Evolutionary conservation across 768 basidiomycete species (phyloP), one percentile per base, ranked within the genome.

Genomic region (Rhodotorula toruloides): DNA sequence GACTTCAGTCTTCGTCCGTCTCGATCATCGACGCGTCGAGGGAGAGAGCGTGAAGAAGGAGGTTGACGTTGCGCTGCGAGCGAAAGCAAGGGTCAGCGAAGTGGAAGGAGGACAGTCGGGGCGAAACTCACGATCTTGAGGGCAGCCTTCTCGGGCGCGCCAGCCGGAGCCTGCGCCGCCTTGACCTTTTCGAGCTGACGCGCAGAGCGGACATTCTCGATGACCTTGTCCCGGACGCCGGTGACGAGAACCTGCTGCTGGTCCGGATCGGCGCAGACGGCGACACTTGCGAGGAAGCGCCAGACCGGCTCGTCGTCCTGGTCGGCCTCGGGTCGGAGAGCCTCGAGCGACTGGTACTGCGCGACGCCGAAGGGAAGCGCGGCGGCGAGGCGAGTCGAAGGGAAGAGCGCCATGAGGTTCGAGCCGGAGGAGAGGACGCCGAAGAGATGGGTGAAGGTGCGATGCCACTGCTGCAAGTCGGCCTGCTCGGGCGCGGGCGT

Each of bases 171-270:
- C 27, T 57, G 61, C n/a, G 54, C 59, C 12, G 29, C 55, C 49
- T 31, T 44, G 11, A 57, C 58, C 31, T 50, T 52, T 17, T 53
- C 44, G 31, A 29, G 56, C 31, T 27, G 34, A 27, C 58, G 46
- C 42, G 56, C 52, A 2, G 65, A 60, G 12, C 58, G 53, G 39
- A 97, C 89, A 72, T 89, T 91, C 75, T 93, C 91, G 52, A 98
- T 82, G 46, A 98, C 88, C 80, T 96, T 93, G 76, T 97, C 94
- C 63, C 92, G 86, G 50, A 97, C 80, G 36, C 86, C 81, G 27
- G 85, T 84, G 40, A 99, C 93, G 53, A 99, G 82, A 50, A 85
- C 80, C 70, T 90, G 88, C 76, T 98, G 94, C 77, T 99, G 91
- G 71, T 91, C 87, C 48, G 85, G 81, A 54, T 84, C 84, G 19